Conservation (phyloP, 2,329 filamentous ascomycete genomes). For the Madurella fahalii region DNA sequence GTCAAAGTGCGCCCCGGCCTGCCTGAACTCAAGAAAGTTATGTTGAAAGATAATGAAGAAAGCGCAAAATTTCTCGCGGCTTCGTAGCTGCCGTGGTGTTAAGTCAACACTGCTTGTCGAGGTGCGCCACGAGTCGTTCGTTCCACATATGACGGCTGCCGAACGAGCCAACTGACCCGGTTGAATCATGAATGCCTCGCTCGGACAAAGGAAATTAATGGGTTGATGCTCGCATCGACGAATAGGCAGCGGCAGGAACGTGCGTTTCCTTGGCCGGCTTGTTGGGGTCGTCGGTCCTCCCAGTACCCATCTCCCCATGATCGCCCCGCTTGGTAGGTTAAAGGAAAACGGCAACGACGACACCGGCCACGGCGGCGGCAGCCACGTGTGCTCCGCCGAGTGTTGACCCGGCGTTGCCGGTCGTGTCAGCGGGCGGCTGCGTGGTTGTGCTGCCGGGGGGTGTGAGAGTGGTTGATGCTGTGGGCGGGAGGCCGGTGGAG, state of each 20-base stretch:
- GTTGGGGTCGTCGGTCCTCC: not conserved
- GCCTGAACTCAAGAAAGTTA: constrained; percentile 14
- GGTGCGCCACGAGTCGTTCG: not conserved
- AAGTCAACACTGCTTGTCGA: not conserved
- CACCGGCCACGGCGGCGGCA: constrained; percentile 47
- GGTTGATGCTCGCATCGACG: constrained; percentile 31
- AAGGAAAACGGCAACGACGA: constrained; percentile 48
- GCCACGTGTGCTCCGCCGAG: constrained; percentile 44
- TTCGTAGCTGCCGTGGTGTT: not conserved
- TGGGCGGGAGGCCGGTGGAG: constrained; percentile 27
- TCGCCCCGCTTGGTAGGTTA: constrained; percentile 32
- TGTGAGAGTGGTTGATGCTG: constrained; percentile 29
- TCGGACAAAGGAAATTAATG: constrained; percentile 28
- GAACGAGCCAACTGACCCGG: constrained; percentile 9
- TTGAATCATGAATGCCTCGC: constrained; percentile 12
- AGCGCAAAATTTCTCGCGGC: not conserved
- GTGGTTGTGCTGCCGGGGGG: constrained; percentile 24
- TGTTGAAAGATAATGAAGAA: not conserved
- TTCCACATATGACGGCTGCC: constrained; percentile 2
- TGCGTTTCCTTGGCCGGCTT: not conserved
- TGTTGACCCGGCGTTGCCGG: constrained; percentile 39
- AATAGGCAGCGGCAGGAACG: constrained; percentile 20
- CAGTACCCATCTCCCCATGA: not conserved
- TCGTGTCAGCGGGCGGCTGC: constrained; percentile 22
- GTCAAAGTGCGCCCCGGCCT: constrained; percentile 9